Conservation (phyloP, 169 alveolate genomes). For the Eimeria maxima region DNA sequence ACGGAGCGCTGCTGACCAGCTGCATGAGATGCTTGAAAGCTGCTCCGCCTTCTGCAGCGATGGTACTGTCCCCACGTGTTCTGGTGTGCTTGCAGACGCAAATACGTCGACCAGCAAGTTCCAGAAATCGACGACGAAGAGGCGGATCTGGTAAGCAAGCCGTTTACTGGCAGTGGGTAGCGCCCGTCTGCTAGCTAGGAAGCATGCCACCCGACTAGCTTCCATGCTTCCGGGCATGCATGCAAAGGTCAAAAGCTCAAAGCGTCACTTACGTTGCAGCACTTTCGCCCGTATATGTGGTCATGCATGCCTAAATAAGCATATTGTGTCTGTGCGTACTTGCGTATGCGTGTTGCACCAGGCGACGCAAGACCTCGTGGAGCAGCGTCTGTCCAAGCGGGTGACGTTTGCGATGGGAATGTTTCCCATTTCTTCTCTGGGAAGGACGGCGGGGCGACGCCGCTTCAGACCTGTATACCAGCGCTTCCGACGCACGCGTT, state of each 20-base stretch:
- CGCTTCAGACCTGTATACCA: conserved; percentile 87
- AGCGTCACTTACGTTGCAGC: too few relatives aligned
- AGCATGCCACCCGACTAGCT: background rate
- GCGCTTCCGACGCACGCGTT: conserved; percentile 87
- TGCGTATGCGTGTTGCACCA: background rate
- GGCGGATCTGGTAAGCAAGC: conserved; percentile 84
- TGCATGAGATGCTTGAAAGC: background rate
- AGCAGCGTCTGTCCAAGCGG: conserved; percentile 87
- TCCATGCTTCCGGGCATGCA: background rate
- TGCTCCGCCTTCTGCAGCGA: background rate
- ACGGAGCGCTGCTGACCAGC: background rate
- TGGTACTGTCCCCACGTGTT: background rate
- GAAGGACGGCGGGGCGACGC: conserved; percentile 88
- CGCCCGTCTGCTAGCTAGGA: background rate
- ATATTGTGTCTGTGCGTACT: background rate
- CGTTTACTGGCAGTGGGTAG: background rate
- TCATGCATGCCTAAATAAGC: background rate
- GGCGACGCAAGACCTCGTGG: conserved; percentile 87
- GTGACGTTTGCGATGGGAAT: conserved; percentile 89
- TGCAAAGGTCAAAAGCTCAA: background rate
- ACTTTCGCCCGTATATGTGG: background rate
- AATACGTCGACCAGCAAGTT: conserved; percentile 88
- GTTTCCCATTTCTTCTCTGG: conserved; percentile 87
- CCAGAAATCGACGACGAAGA: conserved; percentile 88
- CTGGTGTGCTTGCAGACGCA: conserved; percentile 79